These are phyloP conservation scores for Adansonia madagascariensis DNA, from an alignment of 441 rosid genomes.

Conservation along the genomic window DNA sequence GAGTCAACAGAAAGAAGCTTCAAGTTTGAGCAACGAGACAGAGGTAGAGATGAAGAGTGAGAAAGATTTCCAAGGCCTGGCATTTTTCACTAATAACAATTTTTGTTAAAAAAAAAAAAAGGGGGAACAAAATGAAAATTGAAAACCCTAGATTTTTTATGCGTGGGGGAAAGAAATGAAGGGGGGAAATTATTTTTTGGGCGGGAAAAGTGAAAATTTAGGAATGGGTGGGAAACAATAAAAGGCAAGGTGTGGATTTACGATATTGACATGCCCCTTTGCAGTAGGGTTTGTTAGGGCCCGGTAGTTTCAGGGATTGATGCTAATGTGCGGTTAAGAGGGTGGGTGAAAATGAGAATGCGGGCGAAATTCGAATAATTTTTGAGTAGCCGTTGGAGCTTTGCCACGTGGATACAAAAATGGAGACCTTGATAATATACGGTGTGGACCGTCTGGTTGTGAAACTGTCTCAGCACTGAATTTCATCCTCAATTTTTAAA, in stretches of 20 bases:
- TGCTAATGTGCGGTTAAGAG: no score
- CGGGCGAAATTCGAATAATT: no score
- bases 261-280: neutral
- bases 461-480: no score
- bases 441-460: no score
- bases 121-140: neutral
- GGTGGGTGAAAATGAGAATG: no score
- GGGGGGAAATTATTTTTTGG: conserved; percentile 15
- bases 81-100: conserved; percentile 42
- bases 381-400: neutral
- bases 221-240: neutral
- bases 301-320: no score
- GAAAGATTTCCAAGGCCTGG: conserved; percentile 62
- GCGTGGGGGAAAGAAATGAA: neutral
- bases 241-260: neutral
- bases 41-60: conserved; percentile 44
- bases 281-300: no score
- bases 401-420: neutral
- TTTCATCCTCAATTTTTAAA: no score
- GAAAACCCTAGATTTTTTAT: neutral
- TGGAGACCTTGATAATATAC: no score
- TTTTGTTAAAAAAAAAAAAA: neutral
- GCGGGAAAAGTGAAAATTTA: conserved; percentile 40
- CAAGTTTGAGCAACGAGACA: conserved; percentile 46
- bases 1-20: conserved; percentile 41